phyloP scores from a whole-genome alignment of 1,284 basidiomycete species.

The Thelephora terrestris region DNA sequence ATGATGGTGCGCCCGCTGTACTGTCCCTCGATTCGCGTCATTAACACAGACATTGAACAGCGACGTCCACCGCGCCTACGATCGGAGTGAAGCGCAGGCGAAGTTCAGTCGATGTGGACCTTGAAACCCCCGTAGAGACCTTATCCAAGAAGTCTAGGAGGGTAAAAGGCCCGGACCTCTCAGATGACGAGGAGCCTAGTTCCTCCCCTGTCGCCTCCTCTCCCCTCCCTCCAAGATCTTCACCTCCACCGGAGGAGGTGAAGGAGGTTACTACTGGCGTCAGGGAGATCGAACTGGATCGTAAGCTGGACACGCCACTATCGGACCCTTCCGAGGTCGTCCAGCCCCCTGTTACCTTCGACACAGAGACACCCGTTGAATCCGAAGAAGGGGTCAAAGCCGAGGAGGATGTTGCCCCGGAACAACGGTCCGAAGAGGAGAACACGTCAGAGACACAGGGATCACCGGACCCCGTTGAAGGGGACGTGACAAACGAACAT shows the following conservation, averaged over 20 bases:
- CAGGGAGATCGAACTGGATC: slow-evolving; percentile 48
- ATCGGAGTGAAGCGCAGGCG: slow-evolving; percentile 55
- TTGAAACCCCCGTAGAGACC: slow-evolving; percentile 24
- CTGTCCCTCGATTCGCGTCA: slow-evolving; percentile 13
- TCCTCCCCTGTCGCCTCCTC: slow-evolving; percentile 1
- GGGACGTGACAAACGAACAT: no score
- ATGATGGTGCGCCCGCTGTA: slow-evolving; percentile 47
- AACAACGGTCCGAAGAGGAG: slow-evolving; percentile 4
- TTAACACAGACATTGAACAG: slow-evolving; percentile 25
- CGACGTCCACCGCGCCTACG: slow-evolving; percentile 63
- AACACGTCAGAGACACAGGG: neutral
- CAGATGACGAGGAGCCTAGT: slow-evolving; percentile 14
- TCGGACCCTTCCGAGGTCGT: slow-evolving; percentile 20
- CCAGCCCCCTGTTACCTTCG: slow-evolving; percentile 35
- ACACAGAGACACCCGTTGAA: slow-evolving; percentile 29
- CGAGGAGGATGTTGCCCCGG: slow-evolving; percentile 1
- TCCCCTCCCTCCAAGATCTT: slow-evolving; percentile 11
- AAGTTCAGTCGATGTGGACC: slow-evolving; percentile 42
- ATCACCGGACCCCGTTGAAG: neutral
- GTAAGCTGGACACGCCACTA: slow-evolving; percentile 22
- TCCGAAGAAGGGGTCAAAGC: slow-evolving; percentile 11
- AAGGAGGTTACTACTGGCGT: slow-evolving; percentile 65
- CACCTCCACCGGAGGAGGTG: slow-evolving; percentile 33
- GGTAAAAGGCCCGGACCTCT: slow-evolving; percentile 21
- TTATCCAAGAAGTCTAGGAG: slow-evolving; percentile 36